A percentile compares a stretch with the other conserved stretches of the same genome.
Conservation (phyloP, 1,284 basidiomycete species). For the Lignosus rhinocerotis region DNA sequence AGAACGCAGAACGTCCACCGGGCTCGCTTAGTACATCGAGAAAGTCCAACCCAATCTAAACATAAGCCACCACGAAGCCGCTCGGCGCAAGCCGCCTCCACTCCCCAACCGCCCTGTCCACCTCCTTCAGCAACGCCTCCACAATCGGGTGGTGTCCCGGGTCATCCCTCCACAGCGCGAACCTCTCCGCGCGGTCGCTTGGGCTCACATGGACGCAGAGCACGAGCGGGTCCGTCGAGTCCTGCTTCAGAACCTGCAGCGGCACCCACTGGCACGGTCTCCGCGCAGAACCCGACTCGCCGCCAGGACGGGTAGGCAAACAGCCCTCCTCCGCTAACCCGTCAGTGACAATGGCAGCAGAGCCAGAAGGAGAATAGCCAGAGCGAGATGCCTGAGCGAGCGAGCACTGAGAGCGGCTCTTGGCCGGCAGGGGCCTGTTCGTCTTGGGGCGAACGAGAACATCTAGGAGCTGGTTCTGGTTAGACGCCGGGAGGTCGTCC, state of each 20-base stretch:
- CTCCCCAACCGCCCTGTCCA: slow-evolving; percentile 16
- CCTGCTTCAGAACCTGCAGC: slow-evolving; percentile 2
- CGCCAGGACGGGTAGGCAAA: background rate
- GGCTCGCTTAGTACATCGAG: background rate
- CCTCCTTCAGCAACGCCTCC: slow-evolving; percentile 12
- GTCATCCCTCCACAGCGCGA: slow-evolving; percentile 11
- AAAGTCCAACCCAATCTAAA: background rate
- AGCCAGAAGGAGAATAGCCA: background rate
- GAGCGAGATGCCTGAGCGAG: background rate
- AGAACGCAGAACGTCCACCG: no score
- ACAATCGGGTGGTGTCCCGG: slow-evolving; percentile 17
- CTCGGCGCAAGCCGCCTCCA: slow-evolving; percentile 3
- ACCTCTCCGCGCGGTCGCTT: slow-evolving; percentile 10
- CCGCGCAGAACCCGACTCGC: background rate
- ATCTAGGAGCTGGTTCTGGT: slow-evolving; percentile 5
- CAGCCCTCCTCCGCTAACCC: background rate
- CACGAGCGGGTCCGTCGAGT: background rate
- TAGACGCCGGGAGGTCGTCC: slow-evolving; percentile 8
- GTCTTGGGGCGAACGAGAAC: slow-evolving; percentile 2
- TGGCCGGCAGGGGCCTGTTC: slow-evolving; percentile 11
- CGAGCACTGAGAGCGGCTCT: slow-evolving; percentile 1
- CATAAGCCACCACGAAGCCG: background rate
- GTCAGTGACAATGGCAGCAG: background rate
- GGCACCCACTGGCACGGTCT: slow-evolving; percentile 2
- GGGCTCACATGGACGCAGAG: slow-evolving; percentile 2